These are phyloP conservation scores for Yamadazyma ubonensis DNA, from an alignment of 805 yeast genomes.

Conservation along the genomic window DNA sequence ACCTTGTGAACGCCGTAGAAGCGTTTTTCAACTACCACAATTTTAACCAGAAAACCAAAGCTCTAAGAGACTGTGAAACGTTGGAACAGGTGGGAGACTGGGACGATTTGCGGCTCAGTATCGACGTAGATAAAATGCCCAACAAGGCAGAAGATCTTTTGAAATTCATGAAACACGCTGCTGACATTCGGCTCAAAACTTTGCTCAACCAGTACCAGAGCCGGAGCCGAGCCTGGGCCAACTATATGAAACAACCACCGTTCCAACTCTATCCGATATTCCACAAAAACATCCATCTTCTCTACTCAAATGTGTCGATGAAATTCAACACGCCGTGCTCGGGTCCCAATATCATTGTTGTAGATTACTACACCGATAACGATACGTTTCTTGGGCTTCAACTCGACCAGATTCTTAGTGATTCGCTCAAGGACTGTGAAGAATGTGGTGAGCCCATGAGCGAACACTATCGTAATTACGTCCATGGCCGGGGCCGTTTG, in stretches of 20 bases:
- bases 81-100: slow-evolving; percentile 28
- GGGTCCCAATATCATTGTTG: slow-evolving; percentile 82
- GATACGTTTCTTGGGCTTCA: slow-evolving; percentile 89
- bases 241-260: slow-evolving; percentile 33
- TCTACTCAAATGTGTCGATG: slow-evolving; percentile 79
- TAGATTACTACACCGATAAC: slow-evolving; percentile 87
- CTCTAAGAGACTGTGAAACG: slow-evolving; percentile 21
- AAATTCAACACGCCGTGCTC: slow-evolving; percentile 87
- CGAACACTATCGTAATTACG: slow-evolving; percentile 84
- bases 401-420: slow-evolving; percentile 72
- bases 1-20: slow-evolving; percentile 53
- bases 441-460: slow-evolving; percentile 73
- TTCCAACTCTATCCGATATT: slow-evolving; percentile 44
- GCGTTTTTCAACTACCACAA: slow-evolving; percentile 42
- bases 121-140: slow-evolving; percentile 35
- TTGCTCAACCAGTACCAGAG: slow-evolving; percentile 51
- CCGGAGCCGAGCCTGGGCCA: slow-evolving; percentile 49
- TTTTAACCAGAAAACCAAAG: slow-evolving; percentile 20
- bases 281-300: slow-evolving; percentile 76
- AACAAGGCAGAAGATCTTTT: slow-evolving; percentile 33
- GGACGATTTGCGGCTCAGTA: slow-evolving; percentile 24
- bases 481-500: slow-evolving; percentile 81
- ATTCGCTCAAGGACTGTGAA: slow-evolving; percentile 65
- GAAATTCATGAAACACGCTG: slow-evolving; percentile 35
- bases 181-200: slow-evolving; percentile 36